These are phyloP conservation scores for Tanacetum coccineum DNA, from an alignment of 129 eudicot species.

Conservation along the genomic window DNA sequence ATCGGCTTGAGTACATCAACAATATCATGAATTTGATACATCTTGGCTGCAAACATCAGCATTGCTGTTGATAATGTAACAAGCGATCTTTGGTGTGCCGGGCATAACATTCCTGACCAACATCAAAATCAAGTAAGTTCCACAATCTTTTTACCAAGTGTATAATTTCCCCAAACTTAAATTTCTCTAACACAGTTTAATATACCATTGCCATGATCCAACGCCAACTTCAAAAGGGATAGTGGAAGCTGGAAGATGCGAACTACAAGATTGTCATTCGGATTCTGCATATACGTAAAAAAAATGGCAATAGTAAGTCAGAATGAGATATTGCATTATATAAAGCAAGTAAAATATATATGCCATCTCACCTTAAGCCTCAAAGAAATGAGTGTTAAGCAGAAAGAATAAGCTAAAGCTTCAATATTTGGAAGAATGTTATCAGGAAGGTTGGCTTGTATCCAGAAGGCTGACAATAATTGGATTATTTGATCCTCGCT, in stretches of 20 bases:
- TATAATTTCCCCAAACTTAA: not conserved
- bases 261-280: constrained; percentile 48
- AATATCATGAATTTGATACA: constrained; percentile 67
- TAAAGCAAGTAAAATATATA: not conserved
- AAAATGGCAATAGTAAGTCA: not conserved
- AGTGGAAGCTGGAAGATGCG: constrained; percentile 89
- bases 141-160: constrained; percentile 8
- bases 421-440: constrained; percentile 75
- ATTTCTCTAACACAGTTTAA: constrained; percentile 2
- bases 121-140: constrained; percentile 2
- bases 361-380: constrained; percentile 48
- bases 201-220: constrained; percentile 61
- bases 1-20: constrained; percentile 48
- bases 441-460: constrained; percentile 84
- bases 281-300: constrained; percentile 44
- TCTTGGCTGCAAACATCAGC: constrained; percentile 82
- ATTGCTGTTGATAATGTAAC: constrained; percentile 70
- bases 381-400: constrained; percentile 62
- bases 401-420: constrained; percentile 89
- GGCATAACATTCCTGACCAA: constrained; percentile 54
- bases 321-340: constrained; percentile 1
- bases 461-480: constrained; percentile 79
- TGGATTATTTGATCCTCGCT: constrained; percentile 82
- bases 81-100: constrained; percentile 74
- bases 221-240: constrained; percentile 58